Percentiles rank a stretch among this genome's conserved stretches.
Conservation (phyloP, 257 asterid genomes). For the Eucommia ulmoides region DNA sequence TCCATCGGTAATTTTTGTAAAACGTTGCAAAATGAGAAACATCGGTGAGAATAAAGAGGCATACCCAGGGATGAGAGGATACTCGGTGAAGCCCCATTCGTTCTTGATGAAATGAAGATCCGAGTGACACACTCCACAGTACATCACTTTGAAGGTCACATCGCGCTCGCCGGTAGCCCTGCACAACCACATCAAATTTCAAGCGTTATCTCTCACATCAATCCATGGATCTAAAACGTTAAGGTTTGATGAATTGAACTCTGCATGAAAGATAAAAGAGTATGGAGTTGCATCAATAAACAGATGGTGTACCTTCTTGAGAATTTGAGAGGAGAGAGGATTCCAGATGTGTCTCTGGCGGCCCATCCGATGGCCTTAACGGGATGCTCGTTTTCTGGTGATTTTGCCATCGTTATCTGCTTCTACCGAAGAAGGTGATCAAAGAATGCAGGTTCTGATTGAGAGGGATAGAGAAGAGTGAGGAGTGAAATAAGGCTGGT, state of each 20-base stretch:
- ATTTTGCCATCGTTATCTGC: constrained; percentile 48
- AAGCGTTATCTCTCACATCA: no score
- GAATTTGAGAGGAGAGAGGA: constrained; percentile 39
- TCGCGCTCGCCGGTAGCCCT: constrained; percentile 32
- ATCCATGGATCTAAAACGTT: not conserved
- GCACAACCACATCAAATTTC: constrained; percentile 5
- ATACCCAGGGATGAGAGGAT: constrained; percentile 47
- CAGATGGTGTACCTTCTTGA: constrained; percentile 35
- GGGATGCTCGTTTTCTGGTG: constrained; percentile 38
- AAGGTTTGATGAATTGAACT: no score
- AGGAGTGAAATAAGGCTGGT: no score
- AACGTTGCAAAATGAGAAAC: no score
- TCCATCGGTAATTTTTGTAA: no score
- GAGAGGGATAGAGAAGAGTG: no score
- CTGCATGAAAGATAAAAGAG: not conserved
- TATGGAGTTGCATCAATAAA: not conserved
- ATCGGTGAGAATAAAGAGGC: no score
- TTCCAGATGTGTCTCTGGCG: constrained; percentile 40
- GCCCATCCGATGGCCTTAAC: constrained; percentile 44
- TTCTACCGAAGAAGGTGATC: no score
- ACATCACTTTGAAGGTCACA: constrained; percentile 39
- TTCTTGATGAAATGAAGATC: constrained; percentile 38
- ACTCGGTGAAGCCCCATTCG: constrained; percentile 34
- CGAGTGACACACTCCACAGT: constrained; percentile 44
- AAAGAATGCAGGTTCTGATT: no score